Evolutionary conservation across 2,329 filamentous ascomycete species (phyloP), one percentile per base, ranked within the genome.

Genomic region (Zymoseptoria ardabiliae): DNA sequence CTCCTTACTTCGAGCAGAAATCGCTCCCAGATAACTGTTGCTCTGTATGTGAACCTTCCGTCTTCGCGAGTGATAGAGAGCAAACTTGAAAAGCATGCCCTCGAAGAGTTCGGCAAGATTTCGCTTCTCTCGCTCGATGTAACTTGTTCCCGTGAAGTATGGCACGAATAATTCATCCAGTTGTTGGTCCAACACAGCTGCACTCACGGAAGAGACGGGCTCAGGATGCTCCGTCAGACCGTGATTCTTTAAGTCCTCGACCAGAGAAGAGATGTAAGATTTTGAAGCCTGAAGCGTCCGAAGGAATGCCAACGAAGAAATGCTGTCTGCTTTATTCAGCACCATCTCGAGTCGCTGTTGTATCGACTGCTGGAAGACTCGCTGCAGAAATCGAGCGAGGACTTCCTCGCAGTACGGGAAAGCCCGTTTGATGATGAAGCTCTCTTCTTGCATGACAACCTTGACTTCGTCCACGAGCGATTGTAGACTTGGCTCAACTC

Each of bases 321-420:
- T 86, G 4, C 89, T 90, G 65, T 90, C 89, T 17, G 94, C 94
- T 76, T 97, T 97, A 68, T 96, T 92, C 53, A 99, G 79, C 3
- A 99, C 92, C 85, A 96, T 90, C 72, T 99, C 94, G 9, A 99
- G 81, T 13, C 93, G 85, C 73, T 97, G 93, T 75, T 99, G 95
- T 63, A 99, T 92, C 1, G 93, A 97, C 74, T 99, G 94, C 72
- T 99, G 94, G 70, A 99, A 99, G 10, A 99, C 88, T 65, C 94
- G 84, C 74, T 99, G 94, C 55, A 99, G 82, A 69, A 99, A 99
- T 68, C 93, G 93, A 64, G 87, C 87, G 55, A 99, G 78, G 1
- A 99, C 94, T 61, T 93, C 92, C 68, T 99, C 94, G 67, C 96
- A 93, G 73, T 92, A 97, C 0, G 94, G 94, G 70, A 99, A 99